A percentile compares a stretch with the other conserved stretches of the same genome.
These are phyloP conservation scores for Acacia acuminata DNA, from an alignment of 306 rosid genomes.

Conservation along the genomic window DNA sequence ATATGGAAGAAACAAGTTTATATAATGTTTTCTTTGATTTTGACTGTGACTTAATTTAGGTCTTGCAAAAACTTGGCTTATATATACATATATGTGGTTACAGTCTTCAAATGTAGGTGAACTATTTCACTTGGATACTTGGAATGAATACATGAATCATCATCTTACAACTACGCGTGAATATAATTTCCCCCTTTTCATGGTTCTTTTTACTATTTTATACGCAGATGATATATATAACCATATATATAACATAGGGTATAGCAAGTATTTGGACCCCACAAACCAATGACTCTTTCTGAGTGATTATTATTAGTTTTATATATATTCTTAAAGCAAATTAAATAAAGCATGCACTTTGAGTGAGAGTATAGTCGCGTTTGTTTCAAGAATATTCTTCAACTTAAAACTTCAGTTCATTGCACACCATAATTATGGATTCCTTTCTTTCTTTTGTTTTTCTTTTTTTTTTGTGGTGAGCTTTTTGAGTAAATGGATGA, in stretches of 20 bases:
- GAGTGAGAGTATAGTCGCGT: background rate
- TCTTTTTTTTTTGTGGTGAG: background rate
- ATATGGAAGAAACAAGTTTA: no score
- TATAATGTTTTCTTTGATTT: background rate
- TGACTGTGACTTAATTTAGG: background rate
- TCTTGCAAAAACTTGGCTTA: no score
- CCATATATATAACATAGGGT: background rate
- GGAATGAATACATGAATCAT: background rate
- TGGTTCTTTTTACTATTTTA: background rate
- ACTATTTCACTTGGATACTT: background rate
- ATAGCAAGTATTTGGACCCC: background rate
- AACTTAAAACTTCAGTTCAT: background rate
- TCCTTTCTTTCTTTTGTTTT: background rate
- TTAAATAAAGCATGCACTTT: background rate
- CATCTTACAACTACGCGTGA: background rate
- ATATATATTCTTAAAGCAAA: background rate
- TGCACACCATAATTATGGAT: background rate
- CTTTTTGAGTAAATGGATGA: constrained; percentile 24
- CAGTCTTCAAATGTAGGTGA: background rate
- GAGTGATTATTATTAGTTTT: background rate
- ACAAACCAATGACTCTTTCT: constrained; percentile 1
- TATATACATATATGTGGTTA: no score
- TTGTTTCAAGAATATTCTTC: background rate
- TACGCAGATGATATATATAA: background rate
- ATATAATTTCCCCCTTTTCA: background rate